A percentile compares a stretch with the other conserved stretches of the same genome.
phyloP scores from a whole-genome alignment of 441 rosid genomes.

The Jatropha multifida region DNA sequence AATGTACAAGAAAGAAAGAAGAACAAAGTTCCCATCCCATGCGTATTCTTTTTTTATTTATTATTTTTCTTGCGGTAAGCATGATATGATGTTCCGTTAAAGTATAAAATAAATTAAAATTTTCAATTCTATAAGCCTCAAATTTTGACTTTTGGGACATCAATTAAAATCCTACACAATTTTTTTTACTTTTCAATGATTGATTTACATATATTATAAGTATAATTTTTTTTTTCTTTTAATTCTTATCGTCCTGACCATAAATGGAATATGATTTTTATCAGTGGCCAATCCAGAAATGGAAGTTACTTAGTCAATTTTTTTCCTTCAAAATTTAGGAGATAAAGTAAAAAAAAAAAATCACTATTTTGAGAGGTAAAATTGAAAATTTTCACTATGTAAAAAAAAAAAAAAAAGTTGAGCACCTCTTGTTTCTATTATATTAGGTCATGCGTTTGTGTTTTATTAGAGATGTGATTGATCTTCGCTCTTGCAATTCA shows the following conservation, averaged over 20 bases:
- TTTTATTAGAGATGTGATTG: neutral
- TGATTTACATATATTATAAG: neutral
- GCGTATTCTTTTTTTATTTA: neutral
- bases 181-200: neutral
- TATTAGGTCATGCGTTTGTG: neutral
- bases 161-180: neutral
- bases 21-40: neutral
- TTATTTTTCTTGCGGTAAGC: slow-evolving; percentile 12
- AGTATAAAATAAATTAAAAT: neutral
- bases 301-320: too few relatives aligned
- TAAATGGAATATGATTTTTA: neutral
- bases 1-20: neutral
- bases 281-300: too few relatives aligned
- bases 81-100: neutral
- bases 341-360: too few relatives aligned
- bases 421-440: too few relatives aligned
- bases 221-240: too few relatives aligned
- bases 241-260: neutral
- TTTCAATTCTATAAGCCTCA: slow-evolving; percentile 12
- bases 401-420: too few relatives aligned
- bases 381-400: too few relatives aligned
- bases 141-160: slow-evolving; percentile 18
- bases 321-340: too few relatives aligned
- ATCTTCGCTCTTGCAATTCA: neutral
- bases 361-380: too few relatives aligned